phyloP scores from a whole-genome alignment of 2,329 filamentous ascomycete species.

The Calonectria multiphialidica region DNA sequence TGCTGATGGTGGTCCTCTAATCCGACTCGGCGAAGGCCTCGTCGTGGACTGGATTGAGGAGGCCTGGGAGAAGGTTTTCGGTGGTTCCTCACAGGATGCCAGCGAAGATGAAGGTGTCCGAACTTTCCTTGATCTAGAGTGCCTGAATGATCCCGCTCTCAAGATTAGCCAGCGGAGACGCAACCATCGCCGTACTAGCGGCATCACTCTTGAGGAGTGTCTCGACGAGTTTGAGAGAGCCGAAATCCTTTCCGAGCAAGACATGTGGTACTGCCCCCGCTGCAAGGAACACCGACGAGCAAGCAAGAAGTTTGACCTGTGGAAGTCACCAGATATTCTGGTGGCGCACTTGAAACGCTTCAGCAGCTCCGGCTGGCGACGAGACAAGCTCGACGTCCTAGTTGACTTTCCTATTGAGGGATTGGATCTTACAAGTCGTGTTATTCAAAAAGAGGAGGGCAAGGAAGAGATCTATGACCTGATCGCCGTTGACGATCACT shows the following conservation, averaged over 20 bases:
- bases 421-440: constrained; percentile 83
- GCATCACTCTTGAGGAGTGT: constrained; percentile 89
- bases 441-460: constrained; percentile 83
- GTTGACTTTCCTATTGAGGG: constrained; percentile 94
- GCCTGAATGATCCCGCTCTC: constrained; percentile 73
- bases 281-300: constrained; percentile 95
- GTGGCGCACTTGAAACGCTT: constrained; percentile 97
- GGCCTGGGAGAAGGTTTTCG: constrained; percentile 79
- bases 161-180: constrained; percentile 73
- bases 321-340: constrained; percentile 95
- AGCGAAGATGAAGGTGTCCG: constrained; percentile 68
- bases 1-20: constrained; percentile 70
- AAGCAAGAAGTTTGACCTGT: constrained; percentile 96
- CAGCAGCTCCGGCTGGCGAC: constrained; percentile 82
- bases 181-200: constrained; percentile 66
- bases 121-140: constrained; percentile 67
- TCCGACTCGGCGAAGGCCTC: constrained; percentile 86
- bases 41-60: constrained; percentile 86
- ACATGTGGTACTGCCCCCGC: constrained; percentile 96
- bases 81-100: constrained; percentile 47
- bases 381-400: constrained; percentile 91
- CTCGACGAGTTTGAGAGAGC: constrained; percentile 95
- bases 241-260: constrained; percentile 92
- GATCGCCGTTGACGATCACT: constrained; percentile 96
- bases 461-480: constrained; percentile 92